Percentiles rank a stretch among this genome's conserved stretches.
These are phyloP conservation scores for Fusarium marasasianum DNA, from an alignment of 2,329 filamentous ascomycete genomes.

Conservation along the genomic window DNA sequence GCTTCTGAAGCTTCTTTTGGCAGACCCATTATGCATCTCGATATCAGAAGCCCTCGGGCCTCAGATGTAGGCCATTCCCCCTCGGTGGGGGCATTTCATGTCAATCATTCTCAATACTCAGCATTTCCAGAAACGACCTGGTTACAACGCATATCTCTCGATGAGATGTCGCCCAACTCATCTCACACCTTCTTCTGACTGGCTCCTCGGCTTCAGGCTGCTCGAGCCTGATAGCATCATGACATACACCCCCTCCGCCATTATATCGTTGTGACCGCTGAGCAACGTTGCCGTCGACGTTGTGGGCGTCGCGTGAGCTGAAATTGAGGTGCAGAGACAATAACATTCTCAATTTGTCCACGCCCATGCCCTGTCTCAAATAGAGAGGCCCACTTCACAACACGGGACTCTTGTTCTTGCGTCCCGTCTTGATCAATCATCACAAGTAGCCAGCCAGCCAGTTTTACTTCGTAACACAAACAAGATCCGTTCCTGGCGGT, in stretches of 20 bases:
- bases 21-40: constrained; percentile 43
- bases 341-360: constrained; percentile 1
- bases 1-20: constrained; percentile 43
- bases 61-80: constrained; percentile 31
- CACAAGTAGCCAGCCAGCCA: constrained; percentile 8
- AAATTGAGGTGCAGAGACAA: constrained; percentile 4
- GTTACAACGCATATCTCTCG: constrained; percentile 6
- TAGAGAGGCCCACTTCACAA: not conserved
- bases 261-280: not conserved
- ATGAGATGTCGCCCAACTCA: constrained; percentile 19
- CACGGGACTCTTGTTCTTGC: constrained; percentile 16
- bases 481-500: constrained; percentile 13
- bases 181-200: constrained; percentile 12
- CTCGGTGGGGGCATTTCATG: constrained; percentile 35
- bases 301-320: constrained; percentile 5
- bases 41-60: constrained; percentile 41
- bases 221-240: constrained; percentile 21
- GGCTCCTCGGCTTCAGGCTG: constrained; percentile 1
- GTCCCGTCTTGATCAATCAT: constrained; percentile 30
- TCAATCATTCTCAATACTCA: constrained; percentile 31
- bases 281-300: constrained; percentile 2
- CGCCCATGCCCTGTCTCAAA: not conserved
- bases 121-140: constrained; percentile 9
- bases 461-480: constrained; percentile 9
- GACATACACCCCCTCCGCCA: constrained; percentile 9